Evolutionary conservation across 805 yeast species (phyloP).

Genomic region (Candida easanensis): DNA sequence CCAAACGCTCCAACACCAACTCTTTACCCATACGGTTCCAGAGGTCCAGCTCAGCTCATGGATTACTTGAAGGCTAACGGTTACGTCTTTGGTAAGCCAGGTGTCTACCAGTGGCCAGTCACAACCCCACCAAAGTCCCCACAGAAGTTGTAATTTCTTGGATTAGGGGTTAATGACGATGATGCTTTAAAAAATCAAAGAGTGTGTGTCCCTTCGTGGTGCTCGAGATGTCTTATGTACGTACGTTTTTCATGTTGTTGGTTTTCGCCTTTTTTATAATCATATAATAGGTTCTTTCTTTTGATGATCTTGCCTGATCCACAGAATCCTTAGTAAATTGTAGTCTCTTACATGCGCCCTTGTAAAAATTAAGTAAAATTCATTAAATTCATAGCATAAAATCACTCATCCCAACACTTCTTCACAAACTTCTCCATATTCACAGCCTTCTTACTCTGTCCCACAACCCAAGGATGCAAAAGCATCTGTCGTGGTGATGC

Average conservation of each 20-base stretch:
- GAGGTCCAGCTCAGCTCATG: conserved; percentile 74
- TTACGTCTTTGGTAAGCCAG: conserved; percentile 60
- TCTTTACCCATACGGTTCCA: conserved; percentile 81
- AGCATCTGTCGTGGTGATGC: conserved; percentile 95
- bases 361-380: not conserved
- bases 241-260: not conserved
- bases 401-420: conserved; percentile 34
- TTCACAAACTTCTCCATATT: conserved; percentile 83
- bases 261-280: no score
- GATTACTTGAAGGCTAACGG: conserved; percentile 67
- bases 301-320: no score
- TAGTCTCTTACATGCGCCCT: no score
- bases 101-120: conserved; percentile 88
- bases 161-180: not conserved
- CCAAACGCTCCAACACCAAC: conserved; percentile 63
- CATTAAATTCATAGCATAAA: not conserved
- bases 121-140: conserved; percentile 49
- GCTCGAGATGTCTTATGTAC: not conserved
- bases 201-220: not conserved
- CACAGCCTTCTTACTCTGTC: conserved; percentile 69
- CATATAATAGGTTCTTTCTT: no score
- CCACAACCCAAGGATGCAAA: conserved; percentile 87
- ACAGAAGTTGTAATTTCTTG: conserved; percentile 12
- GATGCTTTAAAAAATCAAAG: not conserved
- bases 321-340: no score